These are phyloP conservation scores for Rutstroemia sp. DNA, from an alignment of 2,329 filamentous ascomycete species.

Conservation along the genomic window DNA sequence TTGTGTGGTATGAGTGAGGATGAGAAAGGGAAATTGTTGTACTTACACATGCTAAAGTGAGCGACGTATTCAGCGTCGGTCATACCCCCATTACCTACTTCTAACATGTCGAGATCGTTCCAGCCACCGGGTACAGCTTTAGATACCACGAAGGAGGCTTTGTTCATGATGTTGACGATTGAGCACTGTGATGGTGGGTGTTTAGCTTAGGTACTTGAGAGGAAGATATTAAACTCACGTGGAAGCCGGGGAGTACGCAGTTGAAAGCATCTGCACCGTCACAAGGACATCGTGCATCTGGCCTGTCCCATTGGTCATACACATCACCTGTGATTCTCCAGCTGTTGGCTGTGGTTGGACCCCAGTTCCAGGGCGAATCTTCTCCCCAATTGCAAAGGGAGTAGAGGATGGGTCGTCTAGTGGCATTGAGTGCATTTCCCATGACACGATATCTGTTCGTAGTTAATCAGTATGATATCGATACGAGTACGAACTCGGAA, in stretches of 20 bases:
- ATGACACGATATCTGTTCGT: conserved; percentile 29
- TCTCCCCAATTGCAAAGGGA: conserved; percentile 42
- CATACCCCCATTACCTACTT: conserved; percentile 33
- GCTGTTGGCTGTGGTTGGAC: conserved; percentile 30
- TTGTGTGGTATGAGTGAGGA: background rate
- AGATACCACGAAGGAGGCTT: conserved; percentile 25
- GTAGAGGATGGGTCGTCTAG: conserved; percentile 33
- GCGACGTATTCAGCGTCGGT: conserved; percentile 32
- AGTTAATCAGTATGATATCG: background rate
- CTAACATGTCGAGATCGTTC: conserved; percentile 30
- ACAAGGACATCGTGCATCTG: conserved; percentile 31
- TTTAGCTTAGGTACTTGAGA: background rate
- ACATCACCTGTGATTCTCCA: conserved; percentile 35
- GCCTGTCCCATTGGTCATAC: conserved; percentile 33
- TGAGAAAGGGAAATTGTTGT: background rate
- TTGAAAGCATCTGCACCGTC: conserved; percentile 33
- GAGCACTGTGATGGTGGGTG: conserved; percentile 18
- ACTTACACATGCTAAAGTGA: conserved; percentile 26
- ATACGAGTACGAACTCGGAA: background rate
- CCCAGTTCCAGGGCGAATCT: conserved; percentile 36
- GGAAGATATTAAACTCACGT: conserved; percentile 6
- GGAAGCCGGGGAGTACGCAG: conserved; percentile 25
- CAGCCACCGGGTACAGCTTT: conserved; percentile 27
- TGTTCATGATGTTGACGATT: conserved; percentile 23
- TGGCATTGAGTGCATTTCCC: conserved; percentile 30